These are phyloP conservation scores for Ogataea pini DNA, from an alignment of 805 yeast genomes.

Conservation along the genomic window DNA sequence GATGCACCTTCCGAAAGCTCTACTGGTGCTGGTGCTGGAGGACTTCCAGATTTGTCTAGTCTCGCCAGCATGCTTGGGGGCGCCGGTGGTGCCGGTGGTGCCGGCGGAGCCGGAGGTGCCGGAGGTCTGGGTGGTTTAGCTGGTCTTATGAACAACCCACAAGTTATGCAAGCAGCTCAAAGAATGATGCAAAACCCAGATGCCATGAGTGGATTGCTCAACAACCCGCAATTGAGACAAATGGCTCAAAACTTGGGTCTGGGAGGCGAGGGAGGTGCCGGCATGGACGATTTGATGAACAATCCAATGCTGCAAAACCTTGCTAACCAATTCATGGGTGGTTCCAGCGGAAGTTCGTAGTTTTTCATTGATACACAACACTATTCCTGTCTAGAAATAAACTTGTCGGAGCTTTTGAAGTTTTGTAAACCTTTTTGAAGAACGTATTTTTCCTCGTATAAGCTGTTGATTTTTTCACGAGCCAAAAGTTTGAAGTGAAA, in stretches of 20 bases:
- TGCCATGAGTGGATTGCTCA: conserved; percentile 72
- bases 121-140: conserved; percentile 72
- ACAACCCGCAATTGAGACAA: conserved; percentile 74
- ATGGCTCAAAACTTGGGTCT: conserved; percentile 80
- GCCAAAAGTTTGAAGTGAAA: conserved; percentile 40
- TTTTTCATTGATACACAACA: neutral
- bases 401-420: neutral
- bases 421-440: conserved; percentile 23
- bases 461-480: conserved; percentile 29
- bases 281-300: conserved; percentile 68
- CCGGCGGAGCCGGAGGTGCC: conserved; percentile 59
- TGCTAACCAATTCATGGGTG: conserved; percentile 73
- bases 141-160: conserved; percentile 86
- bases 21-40: conserved; percentile 45
- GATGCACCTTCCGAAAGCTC: conserved; percentile 30
- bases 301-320: conserved; percentile 75
- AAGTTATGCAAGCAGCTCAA: conserved; percentile 85
- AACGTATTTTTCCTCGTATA: conserved; percentile 24
- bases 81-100: conserved; percentile 70
- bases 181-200: conserved; percentile 83
- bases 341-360: conserved; percentile 29
- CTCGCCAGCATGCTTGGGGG: conserved; percentile 59
- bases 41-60: conserved; percentile 75
- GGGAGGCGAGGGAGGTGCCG: conserved; percentile 60
- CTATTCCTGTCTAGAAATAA: neutral